Evolutionary conservation across 1,284 basidiomycete species (phyloP), one percentile per base, ranked within the genome.

Genomic region (Psilocybe mexicana): DNA sequence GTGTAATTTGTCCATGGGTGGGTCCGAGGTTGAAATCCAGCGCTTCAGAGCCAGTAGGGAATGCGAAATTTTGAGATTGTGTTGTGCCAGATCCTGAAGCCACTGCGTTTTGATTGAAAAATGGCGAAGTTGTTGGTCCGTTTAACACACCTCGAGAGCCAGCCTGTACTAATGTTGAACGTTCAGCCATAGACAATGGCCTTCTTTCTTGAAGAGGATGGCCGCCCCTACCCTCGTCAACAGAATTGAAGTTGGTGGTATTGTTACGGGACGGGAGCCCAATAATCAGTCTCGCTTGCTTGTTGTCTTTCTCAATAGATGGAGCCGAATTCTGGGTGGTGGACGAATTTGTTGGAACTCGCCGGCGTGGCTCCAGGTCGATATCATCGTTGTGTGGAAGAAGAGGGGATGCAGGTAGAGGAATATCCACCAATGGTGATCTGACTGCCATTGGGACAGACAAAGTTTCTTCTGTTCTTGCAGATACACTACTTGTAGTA

Each of bases 361-460:
- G 74, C 14, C 76, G 69, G n/a, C 78, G 76, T 3, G 76, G 76
- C 59, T 78, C 76, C 58, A 77, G 75, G 46, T 76, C 74, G 58
- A 81, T 75, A 61, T 83, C 81, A 38, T 75, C 72, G 24, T 76
- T 72, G 25, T 69, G 65, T 44, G 66, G 67, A 36, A 57, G 36
- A 12, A 67, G 59, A 18, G 63, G 63, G 14, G 72, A 67, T 4
- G 71, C 65, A 6, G 74, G 73, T 25, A 75, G 72, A 4, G 76
- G 72, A 25, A 81, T 79, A 45, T 79, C 77, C 46, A 73, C 70
- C 26, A 80, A 68, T 18, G 79, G 79, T 42, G 79, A 73, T 43
- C 79, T 73, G 3, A 62, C 63, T 14, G 40, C 54, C 44, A 57
- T 35, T 30, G 65, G 58, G 28, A 54, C 57, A 26, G 18, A 18